Evolutionary conservation across 2,329 filamentous ascomycete genomes (phyloP), one percentile per base, ranked within the genome.

Genomic region (Trichoderma brevicompactum): DNA sequence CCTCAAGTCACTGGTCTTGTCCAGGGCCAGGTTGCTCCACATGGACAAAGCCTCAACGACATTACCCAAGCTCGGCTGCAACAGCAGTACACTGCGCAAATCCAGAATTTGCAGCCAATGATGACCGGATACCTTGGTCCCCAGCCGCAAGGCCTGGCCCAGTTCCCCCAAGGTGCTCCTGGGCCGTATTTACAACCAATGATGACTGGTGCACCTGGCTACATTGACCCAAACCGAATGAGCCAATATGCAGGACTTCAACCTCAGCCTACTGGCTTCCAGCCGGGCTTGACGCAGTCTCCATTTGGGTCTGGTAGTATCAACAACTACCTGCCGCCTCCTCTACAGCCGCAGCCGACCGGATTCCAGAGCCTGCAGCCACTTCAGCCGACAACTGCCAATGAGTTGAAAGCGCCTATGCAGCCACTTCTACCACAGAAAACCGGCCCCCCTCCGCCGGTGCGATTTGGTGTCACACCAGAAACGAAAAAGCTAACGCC

Each of bases 391-490:
- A 84, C 82, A 2, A 81, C 79, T 7, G 80, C 82, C 67, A 83
- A 83, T 66, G 83, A 82, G 2, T 83, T 85, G 71, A 78, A 79
- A 54, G 69, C 68, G 74, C 79, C 77, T 68, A 75, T 69, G 69
- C 85, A 82, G 17, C 75, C 79, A 62, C 71, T 82, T 69, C 74
- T 80, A 69, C 79, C 81, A 52, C 78, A 84, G 68, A 79, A 81
- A 70, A 87, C 81, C 43, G 83, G 82, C 1, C 95, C 95, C 7
- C 83, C 94, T 19, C 95, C 95, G 52, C 88, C 92, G 28, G 89
- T 99, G 17, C 87, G 92, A 66, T 99, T 99, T 76, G 95, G 95
- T 44, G 89, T 96, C 41, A 84, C 86, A 65, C 81, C 83, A 34
- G 87, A 88, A 55, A 81, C 87, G 36, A 92, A 93, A 79, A 95